A percentile compares a stretch with the other conserved stretches of the same genome.
phyloP scores from a whole-genome alignment of 208 protist species.

The Vickermania spadyakhi region DNA sequence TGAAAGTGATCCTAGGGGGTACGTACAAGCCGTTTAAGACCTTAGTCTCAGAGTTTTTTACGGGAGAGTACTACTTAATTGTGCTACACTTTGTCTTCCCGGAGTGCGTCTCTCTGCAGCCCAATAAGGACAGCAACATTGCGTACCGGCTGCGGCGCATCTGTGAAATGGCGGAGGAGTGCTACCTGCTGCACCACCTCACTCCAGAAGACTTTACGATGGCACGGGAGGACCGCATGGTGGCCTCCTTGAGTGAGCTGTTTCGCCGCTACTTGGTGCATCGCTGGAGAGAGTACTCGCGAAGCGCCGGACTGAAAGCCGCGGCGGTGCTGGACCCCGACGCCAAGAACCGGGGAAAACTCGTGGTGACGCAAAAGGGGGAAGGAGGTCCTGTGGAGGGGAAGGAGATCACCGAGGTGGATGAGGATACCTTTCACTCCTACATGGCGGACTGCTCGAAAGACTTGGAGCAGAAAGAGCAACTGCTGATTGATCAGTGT shows the following conservation, averaged over 20 bases:
- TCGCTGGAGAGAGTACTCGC: conserved; percentile 5
- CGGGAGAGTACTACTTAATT: conserved; percentile 43
- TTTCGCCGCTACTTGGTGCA: conserved; percentile 15
- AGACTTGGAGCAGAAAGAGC: neutral
- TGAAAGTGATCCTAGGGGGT: conserved; percentile 7
- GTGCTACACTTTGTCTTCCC: conserved; percentile 53
- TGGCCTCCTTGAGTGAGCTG: conserved; percentile 41
- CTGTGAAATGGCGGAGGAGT: conserved; percentile 22
- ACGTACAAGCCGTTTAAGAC: conserved; percentile 16
- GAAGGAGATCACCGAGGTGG: neutral
- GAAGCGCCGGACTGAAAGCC: conserved; percentile 6
- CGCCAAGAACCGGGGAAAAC: conserved; percentile 7
- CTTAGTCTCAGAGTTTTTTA: conserved; percentile 56
- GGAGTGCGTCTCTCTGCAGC: conserved; percentile 10
- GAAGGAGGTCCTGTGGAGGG: too few species aligned
- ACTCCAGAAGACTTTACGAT: conserved; percentile 48
- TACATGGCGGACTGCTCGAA: conserved; percentile 4
- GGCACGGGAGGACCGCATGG: conserved; percentile 60
- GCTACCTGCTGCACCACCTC: conserved; percentile 29
- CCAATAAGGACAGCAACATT: conserved; percentile 18
- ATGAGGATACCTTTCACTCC: conserved; percentile 5
- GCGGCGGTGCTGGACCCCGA: neutral
- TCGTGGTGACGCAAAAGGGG: neutral
- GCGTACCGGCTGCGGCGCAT: conserved; percentile 42
- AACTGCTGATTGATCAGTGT: neutral